Conservation (phyloP, 202 grass and related monocot species). For the Brachypodium distachyon region DNA sequence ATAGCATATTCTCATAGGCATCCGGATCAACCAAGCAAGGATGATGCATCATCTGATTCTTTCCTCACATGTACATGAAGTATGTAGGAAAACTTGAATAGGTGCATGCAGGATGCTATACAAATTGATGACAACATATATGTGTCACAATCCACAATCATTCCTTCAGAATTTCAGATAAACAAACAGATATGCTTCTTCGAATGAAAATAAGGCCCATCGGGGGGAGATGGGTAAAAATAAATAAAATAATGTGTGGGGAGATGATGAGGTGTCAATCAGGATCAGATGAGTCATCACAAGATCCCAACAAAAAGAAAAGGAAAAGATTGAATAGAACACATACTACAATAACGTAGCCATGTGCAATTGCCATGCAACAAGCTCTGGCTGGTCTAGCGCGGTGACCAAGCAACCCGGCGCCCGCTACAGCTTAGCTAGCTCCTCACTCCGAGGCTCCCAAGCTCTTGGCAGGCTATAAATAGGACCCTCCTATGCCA, state of each 20-base stretch:
- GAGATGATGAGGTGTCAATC: background rate
- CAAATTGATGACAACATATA: no score
- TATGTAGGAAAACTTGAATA: no score
- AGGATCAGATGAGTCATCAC: slow-evolving; percentile 1
- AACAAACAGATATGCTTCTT: no score
- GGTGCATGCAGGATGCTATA: no score
- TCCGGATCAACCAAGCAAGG: background rate
- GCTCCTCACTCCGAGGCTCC: background rate
- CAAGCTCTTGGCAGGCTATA: background rate
- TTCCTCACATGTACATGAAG: no score
- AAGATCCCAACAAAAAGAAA: background rate
- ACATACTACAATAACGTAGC: background rate
- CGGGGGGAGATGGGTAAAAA: no score
- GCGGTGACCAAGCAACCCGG: no score
- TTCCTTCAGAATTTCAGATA: no score
- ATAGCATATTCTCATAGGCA: background rate
- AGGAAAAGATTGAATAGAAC: background rate
- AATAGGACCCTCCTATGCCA: background rate
- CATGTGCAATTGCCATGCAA: background rate
- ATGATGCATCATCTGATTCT: background rate
- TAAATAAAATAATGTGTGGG: background rate
- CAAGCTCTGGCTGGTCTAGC: background rate
- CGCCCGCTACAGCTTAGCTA: background rate
- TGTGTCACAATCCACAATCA: no score
- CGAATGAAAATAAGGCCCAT: no score